phyloP scores from a whole-genome alignment of 2,329 filamentous ascomycete species.

The Colletotrichum cereale region DNA sequence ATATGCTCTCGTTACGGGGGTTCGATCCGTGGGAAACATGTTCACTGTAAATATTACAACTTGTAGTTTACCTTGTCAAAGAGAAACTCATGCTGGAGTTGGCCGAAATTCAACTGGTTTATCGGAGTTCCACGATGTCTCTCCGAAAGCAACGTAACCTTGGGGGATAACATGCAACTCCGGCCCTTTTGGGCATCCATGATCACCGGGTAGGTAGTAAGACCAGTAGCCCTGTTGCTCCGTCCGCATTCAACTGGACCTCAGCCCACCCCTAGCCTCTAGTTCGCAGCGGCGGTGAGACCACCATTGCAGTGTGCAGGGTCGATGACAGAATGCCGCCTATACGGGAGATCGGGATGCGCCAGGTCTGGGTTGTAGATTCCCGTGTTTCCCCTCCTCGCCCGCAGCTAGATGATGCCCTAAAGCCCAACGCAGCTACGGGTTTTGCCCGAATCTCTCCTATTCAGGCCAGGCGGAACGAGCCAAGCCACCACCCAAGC shows the following conservation, averaged over 20 bases:
- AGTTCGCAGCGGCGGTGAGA: constrained; percentile 23
- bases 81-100: background rate
- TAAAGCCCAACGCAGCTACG: background rate
- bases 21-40: background rate
- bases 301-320: constrained; percentile 7
- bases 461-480: background rate
- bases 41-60: background rate
- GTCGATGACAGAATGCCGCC: background rate
- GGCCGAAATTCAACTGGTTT: background rate
- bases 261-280: background rate
- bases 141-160: background rate
- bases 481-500: constrained; percentile 16
- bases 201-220: background rate
- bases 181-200: background rate
- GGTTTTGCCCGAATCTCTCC: background rate
- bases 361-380: background rate
- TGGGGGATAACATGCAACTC: background rate
- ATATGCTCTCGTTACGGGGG: background rate
- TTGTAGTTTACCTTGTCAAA: background rate
- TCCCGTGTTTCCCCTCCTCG: background rate
- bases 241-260: constrained; percentile 11
- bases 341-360: constrained; percentile 11
- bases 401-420: background rate
- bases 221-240: background rate
- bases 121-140: background rate